These are phyloP conservation scores for Penicillium sp. DNA, from an alignment of 2,329 filamentous ascomycete species.

Conservation along the genomic window DNA sequence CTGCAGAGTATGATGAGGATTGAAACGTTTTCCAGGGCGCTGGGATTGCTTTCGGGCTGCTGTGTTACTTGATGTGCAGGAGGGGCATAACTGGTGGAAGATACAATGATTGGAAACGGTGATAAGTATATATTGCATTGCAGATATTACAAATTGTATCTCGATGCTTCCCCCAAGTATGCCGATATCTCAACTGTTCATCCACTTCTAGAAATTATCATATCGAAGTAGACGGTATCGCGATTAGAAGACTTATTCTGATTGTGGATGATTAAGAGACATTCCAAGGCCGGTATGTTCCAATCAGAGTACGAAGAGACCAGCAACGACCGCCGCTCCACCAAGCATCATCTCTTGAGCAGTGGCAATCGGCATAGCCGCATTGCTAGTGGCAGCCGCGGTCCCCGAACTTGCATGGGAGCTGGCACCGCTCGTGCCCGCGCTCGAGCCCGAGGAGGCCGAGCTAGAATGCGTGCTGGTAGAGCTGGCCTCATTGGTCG, in stretches of 20 bases:
- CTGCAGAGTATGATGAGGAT: background rate
- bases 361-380: background rate
- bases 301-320: background rate
- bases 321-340: background rate
- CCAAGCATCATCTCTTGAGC: slow-evolving; percentile 1
- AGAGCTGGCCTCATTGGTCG: background rate
- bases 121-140: background rate
- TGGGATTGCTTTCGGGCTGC: background rate
- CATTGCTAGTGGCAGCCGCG: background rate
- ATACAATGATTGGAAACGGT: background rate
- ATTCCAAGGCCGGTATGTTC: background rate
- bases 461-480: background rate
- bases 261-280: background rate
- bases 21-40: background rate
- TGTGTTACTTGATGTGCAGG: background rate
- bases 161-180: too few species aligned
- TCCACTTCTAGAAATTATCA: background rate
- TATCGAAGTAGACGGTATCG: background rate
- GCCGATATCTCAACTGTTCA: background rate
- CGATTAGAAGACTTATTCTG: background rate
- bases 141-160: background rate
- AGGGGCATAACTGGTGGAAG: background rate
- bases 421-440: background rate
- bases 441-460: background rate
- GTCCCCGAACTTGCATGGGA: background rate